A percentile compares a stretch with the other conserved stretches of the same genome.
phyloP scores from a whole-genome alignment of 352 stramenopile genomes.

The Phytophthora pinifolia region DNA sequence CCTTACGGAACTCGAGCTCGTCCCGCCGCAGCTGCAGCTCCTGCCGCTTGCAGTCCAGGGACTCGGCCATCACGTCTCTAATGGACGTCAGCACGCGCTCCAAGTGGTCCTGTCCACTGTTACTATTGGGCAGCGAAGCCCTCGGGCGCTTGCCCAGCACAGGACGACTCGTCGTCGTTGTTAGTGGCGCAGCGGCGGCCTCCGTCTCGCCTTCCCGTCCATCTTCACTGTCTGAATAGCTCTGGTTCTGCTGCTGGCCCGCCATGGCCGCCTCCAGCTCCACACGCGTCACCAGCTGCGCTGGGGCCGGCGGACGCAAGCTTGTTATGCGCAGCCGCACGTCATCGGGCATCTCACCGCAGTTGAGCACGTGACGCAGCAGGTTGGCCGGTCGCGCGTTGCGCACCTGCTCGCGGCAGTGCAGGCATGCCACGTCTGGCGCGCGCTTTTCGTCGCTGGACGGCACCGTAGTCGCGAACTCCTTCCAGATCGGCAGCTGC shows the following conservation, averaged over 20 bases:
- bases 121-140: background rate
- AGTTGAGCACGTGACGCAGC: constrained; percentile 15
- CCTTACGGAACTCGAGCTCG: constrained; percentile 29
- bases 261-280: constrained; percentile 9
- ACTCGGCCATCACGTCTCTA: constrained; percentile 16
- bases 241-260: background rate
- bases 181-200: too few relatives aligned
- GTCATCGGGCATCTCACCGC: constrained; percentile 13
- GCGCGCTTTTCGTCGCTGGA: constrained; percentile 20
- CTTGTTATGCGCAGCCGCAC: constrained; percentile 8
- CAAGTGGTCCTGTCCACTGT: background rate
- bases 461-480: constrained; percentile 32
- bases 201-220: constrained; percentile 1
- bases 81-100: constrained; percentile 24
- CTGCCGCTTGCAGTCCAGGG: constrained; percentile 20
- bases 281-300: constrained; percentile 1
- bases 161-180: constrained; percentile 5
- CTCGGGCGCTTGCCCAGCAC: constrained; percentile 26
- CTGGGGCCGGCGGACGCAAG: background rate
- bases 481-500: constrained; percentile 31
- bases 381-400: constrained; percentile 24
- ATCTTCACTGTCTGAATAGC: background rate
- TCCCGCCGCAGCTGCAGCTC: constrained; percentile 28
- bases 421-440: constrained; percentile 25
- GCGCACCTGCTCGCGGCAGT: constrained; percentile 15